Percentiles rank a stretch among this genome's conserved stretches.
phyloP scores from a whole-genome alignment of 2,329 filamentous ascomycete genomes.

The Chaetothyriales sp. region DNA sequence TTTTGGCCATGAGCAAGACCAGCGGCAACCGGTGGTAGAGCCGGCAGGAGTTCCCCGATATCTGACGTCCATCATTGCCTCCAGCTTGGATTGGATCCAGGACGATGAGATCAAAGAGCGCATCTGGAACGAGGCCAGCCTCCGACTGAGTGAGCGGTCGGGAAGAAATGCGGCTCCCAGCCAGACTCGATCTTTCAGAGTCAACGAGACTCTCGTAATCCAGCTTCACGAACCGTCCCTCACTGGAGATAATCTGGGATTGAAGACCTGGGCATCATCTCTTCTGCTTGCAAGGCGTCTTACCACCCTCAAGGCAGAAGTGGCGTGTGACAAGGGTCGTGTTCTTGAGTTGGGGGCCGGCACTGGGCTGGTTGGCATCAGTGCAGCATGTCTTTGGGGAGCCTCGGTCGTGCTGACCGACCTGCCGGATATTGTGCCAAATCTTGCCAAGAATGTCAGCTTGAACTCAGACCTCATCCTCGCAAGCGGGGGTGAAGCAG shows the following conservation, averaged over 20 bases:
- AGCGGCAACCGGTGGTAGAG: conserved; percentile 19
- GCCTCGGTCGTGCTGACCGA: conserved; percentile 63
- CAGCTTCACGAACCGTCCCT: conserved; percentile 72
- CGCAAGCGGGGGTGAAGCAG: conserved; percentile 36
- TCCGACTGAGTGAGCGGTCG: conserved; percentile 68
- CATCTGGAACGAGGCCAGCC: conserved; percentile 62
- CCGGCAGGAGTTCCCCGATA: conserved; percentile 29
- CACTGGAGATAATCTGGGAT: conserved; percentile 71
- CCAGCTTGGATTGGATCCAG: conserved; percentile 30
- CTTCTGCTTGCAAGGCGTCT: conserved; percentile 69
- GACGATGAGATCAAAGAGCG: conserved; percentile 29
- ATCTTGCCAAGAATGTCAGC: conserved; percentile 58
- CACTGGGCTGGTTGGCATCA: conserved; percentile 78
- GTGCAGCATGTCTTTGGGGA: conserved; percentile 57
- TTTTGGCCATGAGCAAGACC: background rate
- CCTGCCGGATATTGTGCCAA: conserved; percentile 66
- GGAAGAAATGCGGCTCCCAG: conserved; percentile 57
- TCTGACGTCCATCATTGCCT: conserved; percentile 33
- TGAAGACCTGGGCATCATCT: conserved; percentile 92
- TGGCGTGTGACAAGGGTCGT: conserved; percentile 15
- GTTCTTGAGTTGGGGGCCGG: conserved; percentile 74
- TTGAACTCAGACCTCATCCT: conserved; percentile 46
- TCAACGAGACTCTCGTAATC: conserved; percentile 44
- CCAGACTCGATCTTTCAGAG: conserved; percentile 45
- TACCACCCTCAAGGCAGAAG: conserved; percentile 19